These are phyloP conservation scores for Pestalotiopsis fici DNA, from an alignment of 2,329 filamentous ascomycete species.

Conservation along the genomic window DNA sequence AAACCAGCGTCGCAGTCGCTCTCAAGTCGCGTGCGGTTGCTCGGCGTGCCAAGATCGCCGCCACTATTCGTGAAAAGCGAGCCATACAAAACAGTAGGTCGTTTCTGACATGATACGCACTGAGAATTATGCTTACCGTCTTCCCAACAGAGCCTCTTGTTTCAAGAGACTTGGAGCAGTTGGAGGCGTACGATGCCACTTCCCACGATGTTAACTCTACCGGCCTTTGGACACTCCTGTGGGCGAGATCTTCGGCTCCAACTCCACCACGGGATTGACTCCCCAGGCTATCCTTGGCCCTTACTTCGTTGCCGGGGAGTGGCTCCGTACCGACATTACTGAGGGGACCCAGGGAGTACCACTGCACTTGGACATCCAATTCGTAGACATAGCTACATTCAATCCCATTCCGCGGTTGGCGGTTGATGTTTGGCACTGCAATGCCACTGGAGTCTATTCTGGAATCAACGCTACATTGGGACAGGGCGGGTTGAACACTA, in stretches of 20 bases:
- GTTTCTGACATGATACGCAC: not conserved
- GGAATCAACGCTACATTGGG: slow-evolving; percentile 25
- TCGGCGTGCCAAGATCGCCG: slow-evolving; percentile 35
- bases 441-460: slow-evolving; percentile 38
- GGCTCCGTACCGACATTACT: slow-evolving; percentile 37
- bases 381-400: slow-evolving; percentile 37
- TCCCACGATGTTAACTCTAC: slow-evolving; percentile 24
- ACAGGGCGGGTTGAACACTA: slow-evolving; percentile 36
- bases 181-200: slow-evolving; percentile 23
- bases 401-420: slow-evolving; percentile 30
- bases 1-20: slow-evolving; percentile 18
- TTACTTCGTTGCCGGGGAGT: slow-evolving; percentile 34
- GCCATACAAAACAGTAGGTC: slow-evolving; percentile 21
- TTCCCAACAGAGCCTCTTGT: slow-evolving; percentile 20
- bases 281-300: slow-evolving; percentile 29
- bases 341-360: slow-evolving; percentile 36
- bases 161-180: slow-evolving; percentile 24
- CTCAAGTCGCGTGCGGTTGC: slow-evolving; percentile 36
- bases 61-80: slow-evolving; percentile 36
- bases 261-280: slow-evolving; percentile 27
- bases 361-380: slow-evolving; percentile 38
- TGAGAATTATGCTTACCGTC: slow-evolving; percentile 9
- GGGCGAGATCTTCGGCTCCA: slow-evolving; percentile 29
- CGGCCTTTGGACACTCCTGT: slow-evolving; percentile 34
- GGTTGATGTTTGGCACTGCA: slow-evolving; percentile 39